phyloP scores from a whole-genome alignment of 1,284 basidiomycete genomes.

The Heterobasidion occidentale region DNA sequence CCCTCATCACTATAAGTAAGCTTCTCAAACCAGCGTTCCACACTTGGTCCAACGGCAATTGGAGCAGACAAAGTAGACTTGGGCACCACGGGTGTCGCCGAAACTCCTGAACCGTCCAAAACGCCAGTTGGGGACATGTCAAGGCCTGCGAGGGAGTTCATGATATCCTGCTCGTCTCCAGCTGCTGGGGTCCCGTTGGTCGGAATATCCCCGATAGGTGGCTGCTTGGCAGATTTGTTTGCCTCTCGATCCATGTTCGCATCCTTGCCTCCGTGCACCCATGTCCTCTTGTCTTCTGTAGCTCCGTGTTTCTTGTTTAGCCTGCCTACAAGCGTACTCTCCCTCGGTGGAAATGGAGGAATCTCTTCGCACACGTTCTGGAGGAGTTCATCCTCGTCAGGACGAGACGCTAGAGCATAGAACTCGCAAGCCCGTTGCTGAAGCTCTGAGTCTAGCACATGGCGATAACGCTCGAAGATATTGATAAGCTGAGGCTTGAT shows the following conservation, averaged over 20 bases:
- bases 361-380: slow-evolving; percentile 98
- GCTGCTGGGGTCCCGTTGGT: slow-evolving; percentile 20
- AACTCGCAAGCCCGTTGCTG: slow-evolving; percentile 99
- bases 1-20: slow-evolving; percentile 80
- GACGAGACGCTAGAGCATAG: slow-evolving; percentile 73
- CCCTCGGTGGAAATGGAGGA: slow-evolving; percentile 95
- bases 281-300: slow-evolving; percentile 89
- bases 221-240: slow-evolving; percentile 43
- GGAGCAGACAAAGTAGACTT: slow-evolving; percentile 31
- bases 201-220: slow-evolving; percentile 23
- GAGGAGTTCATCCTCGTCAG: slow-evolving; percentile 87
- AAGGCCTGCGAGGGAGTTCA: slow-evolving; percentile 77
- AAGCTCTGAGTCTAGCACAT: slow-evolving; percentile 95
- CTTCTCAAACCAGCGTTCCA: slow-evolving; percentile 88
- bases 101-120: neutral
- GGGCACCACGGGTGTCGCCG: slow-evolving; percentile 11
- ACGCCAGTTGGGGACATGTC: slow-evolving; percentile 46
- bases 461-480: slow-evolving; percentile 96
- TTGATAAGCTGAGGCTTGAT: slow-evolving; percentile 91
- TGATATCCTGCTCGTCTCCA: slow-evolving; percentile 42
- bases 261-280: slow-evolving; percentile 93
- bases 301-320: slow-evolving; percentile 86
- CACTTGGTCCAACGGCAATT: slow-evolving; percentile 57
- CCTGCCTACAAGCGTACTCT: slow-evolving; percentile 81
- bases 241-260: slow-evolving; percentile 71